These are phyloP conservation scores for Magnolia changhungtana DNA, from an alignment of 164 flowering plant species.

Conservation along the genomic window DNA sequence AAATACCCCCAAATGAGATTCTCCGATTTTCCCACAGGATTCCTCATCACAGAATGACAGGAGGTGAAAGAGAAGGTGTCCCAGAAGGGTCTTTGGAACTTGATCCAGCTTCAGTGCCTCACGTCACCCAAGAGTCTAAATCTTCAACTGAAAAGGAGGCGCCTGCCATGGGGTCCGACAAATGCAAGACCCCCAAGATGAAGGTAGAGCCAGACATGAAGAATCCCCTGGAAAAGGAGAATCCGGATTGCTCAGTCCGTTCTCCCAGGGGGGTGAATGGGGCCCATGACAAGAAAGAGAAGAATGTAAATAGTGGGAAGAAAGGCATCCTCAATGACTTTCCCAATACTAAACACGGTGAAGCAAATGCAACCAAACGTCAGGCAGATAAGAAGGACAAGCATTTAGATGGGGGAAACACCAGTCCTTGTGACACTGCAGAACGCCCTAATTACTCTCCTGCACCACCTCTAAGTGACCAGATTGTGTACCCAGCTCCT, in stretches of 20 bases:
- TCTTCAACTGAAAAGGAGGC: neutral
- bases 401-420: neutral
- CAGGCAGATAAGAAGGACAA: neutral
- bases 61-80: slow-evolving; percentile 50
- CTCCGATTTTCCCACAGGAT: slow-evolving; percentile 61
- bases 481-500: slow-evolving; percentile 34
- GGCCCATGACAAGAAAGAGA: neutral
- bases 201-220: neutral
- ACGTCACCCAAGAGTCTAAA: slow-evolving; percentile 19
- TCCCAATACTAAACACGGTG: neutral
- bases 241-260: neutral
- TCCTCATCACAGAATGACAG: slow-evolving; percentile 41
- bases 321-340: too few species aligned
- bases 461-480: neutral
- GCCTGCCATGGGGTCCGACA: neutral
- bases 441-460: slow-evolving; percentile 1
- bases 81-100: slow-evolving; percentile 58
- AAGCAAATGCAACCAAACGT: neutral
- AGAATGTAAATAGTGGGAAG: slow-evolving; percentile 1
- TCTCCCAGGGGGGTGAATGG: slow-evolving; percentile 2
- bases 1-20: slow-evolving; percentile 36
- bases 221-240: neutral
- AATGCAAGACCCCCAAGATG: neutral
- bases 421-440: neutral
- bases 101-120: slow-evolving; percentile 62